A percentile compares a stretch with the other conserved stretches of the same genome.
These are phyloP conservation scores for Alternaria burnsii DNA, from an alignment of 2,329 filamentous ascomycete species.

Conservation along the genomic window DNA sequence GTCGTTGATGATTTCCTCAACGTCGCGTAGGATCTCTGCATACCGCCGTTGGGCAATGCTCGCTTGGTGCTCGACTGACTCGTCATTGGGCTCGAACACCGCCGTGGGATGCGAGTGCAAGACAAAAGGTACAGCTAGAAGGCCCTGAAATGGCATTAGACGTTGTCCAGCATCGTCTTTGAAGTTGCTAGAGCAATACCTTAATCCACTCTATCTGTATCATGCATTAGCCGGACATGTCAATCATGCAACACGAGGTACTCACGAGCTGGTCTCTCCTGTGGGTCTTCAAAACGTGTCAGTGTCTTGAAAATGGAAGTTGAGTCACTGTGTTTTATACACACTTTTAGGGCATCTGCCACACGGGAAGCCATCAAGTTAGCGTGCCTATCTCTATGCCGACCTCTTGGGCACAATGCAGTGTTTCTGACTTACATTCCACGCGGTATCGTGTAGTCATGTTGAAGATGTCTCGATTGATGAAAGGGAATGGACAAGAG, in stretches of 20 bases:
- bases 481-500: conserved; percentile 7
- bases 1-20: conserved; percentile 89
- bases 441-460: conserved; percentile 56
- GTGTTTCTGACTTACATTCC: conserved; percentile 31
- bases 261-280: conserved; percentile 88
- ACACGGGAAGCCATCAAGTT: conserved; percentile 16
- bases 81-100: conserved; percentile 74
- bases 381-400: conserved; percentile 16
- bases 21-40: conserved; percentile 92
- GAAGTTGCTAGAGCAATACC: conserved; percentile 45
- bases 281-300: conserved; percentile 71
- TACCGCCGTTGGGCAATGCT: conserved; percentile 86
- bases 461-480: conserved; percentile 14
- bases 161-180: neutral
- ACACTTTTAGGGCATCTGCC: conserved; percentile 70
- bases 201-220: conserved; percentile 89
- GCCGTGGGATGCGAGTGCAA: conserved; percentile 94
- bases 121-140: conserved; percentile 94
- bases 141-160: conserved; percentile 42
- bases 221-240: conserved; percentile 20
- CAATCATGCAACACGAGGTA: conserved; percentile 37
- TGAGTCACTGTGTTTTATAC: conserved; percentile 24
- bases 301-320: conserved; percentile 9
- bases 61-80: conserved; percentile 74
- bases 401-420: neutral